These are phyloP conservation scores for Pleurotus giganteus DNA, from an alignment of 768 basidiomycete genomes.

Conservation along the genomic window DNA sequence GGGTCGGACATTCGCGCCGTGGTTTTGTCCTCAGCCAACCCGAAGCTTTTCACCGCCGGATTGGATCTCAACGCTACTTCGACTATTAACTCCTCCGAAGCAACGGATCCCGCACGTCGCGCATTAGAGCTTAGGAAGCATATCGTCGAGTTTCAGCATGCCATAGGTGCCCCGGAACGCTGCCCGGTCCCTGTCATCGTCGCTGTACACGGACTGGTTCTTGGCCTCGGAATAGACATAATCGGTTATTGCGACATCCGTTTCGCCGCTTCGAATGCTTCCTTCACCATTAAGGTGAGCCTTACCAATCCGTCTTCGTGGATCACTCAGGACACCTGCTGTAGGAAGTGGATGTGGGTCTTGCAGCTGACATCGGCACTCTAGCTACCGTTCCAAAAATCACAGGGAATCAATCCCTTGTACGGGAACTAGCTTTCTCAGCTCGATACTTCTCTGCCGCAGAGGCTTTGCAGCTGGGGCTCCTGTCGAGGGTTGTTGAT, in stretches of 20 bases:
- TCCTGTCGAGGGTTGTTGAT: slow-evolving; percentile 69
- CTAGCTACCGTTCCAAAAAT: slow-evolving; percentile 81
- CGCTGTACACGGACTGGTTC: slow-evolving; percentile 71
- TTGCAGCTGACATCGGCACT: slow-evolving; percentile 87
- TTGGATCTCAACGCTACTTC: slow-evolving; percentile 60
- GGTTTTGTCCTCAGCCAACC: slow-evolving; percentile 68
- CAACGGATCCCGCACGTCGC: slow-evolving; percentile 49
- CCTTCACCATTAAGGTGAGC: slow-evolving; percentile 73
- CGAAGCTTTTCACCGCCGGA: slow-evolving; percentile 81
- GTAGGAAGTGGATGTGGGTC: slow-evolving; percentile 83
- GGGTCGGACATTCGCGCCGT: slow-evolving; percentile 61
- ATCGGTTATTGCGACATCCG: slow-evolving; percentile 76
- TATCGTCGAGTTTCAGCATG: slow-evolving; percentile 62
- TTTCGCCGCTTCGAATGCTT: slow-evolving; percentile 58
- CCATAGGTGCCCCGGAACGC: slow-evolving; percentile 64
- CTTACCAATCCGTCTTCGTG: not conserved
- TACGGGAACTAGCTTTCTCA: slow-evolving; percentile 76
- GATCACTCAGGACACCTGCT: slow-evolving; percentile 9
- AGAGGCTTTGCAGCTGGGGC: slow-evolving; percentile 68
- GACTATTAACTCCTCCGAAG: slow-evolving; percentile 19
- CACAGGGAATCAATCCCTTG: slow-evolving; percentile 68
- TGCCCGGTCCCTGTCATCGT: slow-evolving; percentile 81
- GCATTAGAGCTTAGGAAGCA: slow-evolving; percentile 47
- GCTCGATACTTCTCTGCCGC: slow-evolving; percentile 64
- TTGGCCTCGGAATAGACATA: slow-evolving; percentile 82